A percentile compares a stretch with the other conserved stretches of the same genome.
These are phyloP conservation scores for Zancudomyces culisetae DNA, from an alignment of 371 early-diverging fungal species.

Conservation along the genomic window DNA sequence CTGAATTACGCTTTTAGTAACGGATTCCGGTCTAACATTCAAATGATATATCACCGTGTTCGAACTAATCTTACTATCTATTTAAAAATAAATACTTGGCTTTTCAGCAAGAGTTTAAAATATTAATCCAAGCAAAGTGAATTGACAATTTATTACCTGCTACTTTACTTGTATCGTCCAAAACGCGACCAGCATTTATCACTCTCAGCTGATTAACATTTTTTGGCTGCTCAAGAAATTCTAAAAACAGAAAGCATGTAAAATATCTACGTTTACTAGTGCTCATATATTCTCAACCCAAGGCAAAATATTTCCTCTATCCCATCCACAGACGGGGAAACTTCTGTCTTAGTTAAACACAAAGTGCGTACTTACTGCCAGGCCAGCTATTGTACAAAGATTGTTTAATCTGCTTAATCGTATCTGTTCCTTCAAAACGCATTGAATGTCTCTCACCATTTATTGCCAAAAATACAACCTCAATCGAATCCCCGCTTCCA, in stretches of 20 bases:
- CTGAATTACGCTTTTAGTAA: no score
- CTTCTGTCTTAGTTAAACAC: not conserved
- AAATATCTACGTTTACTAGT: not conserved
- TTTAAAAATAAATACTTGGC: no score
- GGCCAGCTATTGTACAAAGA: not conserved
- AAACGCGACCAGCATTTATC: not conserved
- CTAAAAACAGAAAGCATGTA: not conserved
- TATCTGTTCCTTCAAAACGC: not conserved
- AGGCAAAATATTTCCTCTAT: not conserved
- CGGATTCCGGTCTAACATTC: no score
- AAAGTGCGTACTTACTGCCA: not conserved
- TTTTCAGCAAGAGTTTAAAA: no score
- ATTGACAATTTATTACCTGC: no score
- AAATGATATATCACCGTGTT: no score
- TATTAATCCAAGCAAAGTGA: no score
- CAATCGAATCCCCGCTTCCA: not conserved
- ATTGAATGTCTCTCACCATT: not conserved
- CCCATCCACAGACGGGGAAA: not conserved
- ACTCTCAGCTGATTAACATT: not conserved
- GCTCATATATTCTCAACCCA: not conserved
- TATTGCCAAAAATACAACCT: not conserved
- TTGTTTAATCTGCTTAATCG: not conserved
- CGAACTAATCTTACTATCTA: no score
- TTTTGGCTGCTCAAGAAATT: not conserved
- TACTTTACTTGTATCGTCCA: no score